phyloP scores from a whole-genome alignment of 805 yeast genomes.

The Zygosaccharomyces bailii region DNA sequence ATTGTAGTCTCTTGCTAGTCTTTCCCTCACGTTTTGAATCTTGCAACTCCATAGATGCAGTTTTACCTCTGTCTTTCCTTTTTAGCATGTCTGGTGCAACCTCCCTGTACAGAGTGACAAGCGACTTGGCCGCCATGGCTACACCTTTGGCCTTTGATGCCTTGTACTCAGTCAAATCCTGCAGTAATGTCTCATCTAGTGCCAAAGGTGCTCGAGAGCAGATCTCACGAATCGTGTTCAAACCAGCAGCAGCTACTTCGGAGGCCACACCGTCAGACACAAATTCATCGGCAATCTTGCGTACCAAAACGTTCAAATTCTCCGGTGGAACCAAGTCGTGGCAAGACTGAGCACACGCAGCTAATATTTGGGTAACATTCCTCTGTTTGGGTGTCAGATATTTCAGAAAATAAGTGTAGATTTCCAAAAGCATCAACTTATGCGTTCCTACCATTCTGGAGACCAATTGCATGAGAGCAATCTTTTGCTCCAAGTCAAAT shows the following conservation, averaged over 20 bases:
- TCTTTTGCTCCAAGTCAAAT: conserved; percentile 83
- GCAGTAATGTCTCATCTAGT: conserved; percentile 80
- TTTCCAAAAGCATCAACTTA: conserved; percentile 82
- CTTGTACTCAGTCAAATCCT: conserved; percentile 85
- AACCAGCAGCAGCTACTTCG: conserved; percentile 97
- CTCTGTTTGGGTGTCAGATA: conserved; percentile 91
- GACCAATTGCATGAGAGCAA: conserved; percentile 79
- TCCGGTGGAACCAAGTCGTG: conserved; percentile 99
- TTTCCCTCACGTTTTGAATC: conserved; percentile 51
- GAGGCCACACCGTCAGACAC: conserved; percentile 98
- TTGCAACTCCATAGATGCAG: conserved; percentile 78
- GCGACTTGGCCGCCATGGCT: conserved; percentile 86
- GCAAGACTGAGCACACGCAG: conserved; percentile 94
- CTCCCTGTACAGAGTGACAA: conserved; percentile 83
- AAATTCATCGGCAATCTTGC: conserved; percentile 95
- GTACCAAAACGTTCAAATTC: conserved; percentile 68
- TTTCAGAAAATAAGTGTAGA: conserved; percentile 84
- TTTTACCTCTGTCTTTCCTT: conserved; percentile 89
- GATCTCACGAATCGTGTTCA: conserved; percentile 92
- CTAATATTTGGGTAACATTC: conserved; percentile 93
- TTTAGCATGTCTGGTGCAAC: conserved; percentile 94
- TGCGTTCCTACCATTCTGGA: conserved; percentile 93
- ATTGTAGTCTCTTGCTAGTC: conserved; percentile 43
- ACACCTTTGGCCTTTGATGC: conserved; percentile 94
- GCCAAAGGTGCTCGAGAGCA: conserved; percentile 92